Evolutionary conservation across 1,284 basidiomycete genomes (phyloP), one percentile per base, ranked within the genome.

Genomic region (Bondarzewia mesenterica): DNA sequence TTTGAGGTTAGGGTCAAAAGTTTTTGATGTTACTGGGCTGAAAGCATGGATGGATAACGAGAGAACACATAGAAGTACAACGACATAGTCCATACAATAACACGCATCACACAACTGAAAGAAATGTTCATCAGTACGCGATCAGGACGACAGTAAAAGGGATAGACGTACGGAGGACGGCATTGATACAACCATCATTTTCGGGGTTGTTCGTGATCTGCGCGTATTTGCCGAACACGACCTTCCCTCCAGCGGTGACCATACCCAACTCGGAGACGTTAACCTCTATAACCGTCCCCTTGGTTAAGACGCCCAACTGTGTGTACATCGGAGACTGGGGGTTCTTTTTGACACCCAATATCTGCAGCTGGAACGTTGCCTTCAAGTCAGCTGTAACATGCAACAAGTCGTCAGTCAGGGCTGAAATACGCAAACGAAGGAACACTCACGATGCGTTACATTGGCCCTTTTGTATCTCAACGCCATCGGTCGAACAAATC

Each of bases 311-410:
- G 53, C 96, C 96, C 20, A 95, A 80, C 58, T 89, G 86, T 1
- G 90, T 93, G 64, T 95, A 95, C 80, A 99, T 92, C 0, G 96
- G 96, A 22, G 93, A 97, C 64, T 99, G 95, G 12, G 96, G 96
- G 63, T 99, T 99, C 77, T 99, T 99, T 78, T 99, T 99, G 54
- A 99, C 95, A 48, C 92, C 93, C 41, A 99, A 77, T 58, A 99
- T 99, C 54, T 96, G 93, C 2, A 99, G 74, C 67, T 99, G 96
- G 81, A 99, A 99, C 1, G 96, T 99, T 7, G 95, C 95, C 68
- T 97, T 97, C 50, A 98, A 73, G 62, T 98, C 93, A 55, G 95
- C 92, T 94, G 62, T 5, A 35, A 27, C 32, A 39, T 38, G 23
- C 12, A 37, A 32, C 16, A 50, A 59, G 44, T 55, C 29, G 29